Evolutionary conservation across 2,329 filamentous ascomycete species (phyloP).

Genomic region (Fusarium scirpi): DNA sequence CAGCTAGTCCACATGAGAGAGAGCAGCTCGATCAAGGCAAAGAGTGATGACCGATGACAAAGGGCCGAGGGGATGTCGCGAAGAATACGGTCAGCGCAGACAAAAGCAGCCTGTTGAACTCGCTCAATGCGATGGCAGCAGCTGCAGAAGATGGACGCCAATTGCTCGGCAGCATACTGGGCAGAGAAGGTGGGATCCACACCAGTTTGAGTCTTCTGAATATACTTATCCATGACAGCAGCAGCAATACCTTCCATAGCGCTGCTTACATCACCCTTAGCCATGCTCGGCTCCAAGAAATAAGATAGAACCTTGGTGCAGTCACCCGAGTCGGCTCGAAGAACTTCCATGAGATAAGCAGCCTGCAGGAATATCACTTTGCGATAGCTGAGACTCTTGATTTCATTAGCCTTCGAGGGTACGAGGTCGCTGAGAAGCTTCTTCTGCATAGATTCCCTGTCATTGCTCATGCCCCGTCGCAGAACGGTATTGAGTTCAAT

Average conservation of each 20-base stretch:
- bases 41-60: conserved; percentile 90
- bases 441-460: conserved; percentile 84
- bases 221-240: conserved; percentile 82
- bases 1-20: conserved; percentile 97
- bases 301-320: conserved; percentile 92
- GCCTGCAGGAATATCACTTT: conserved; percentile 94
- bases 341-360: conserved; percentile 86
- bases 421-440: conserved; percentile 79
- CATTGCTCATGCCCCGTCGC: conserved; percentile 83
- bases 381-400: conserved; percentile 85
- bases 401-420: conserved; percentile 80
- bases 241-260: conserved; percentile 73
- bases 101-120: conserved; percentile 87
- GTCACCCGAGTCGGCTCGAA: conserved; percentile 87
- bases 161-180: conserved; percentile 87
- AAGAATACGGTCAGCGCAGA: conserved; percentile 88
- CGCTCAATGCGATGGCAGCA: conserved; percentile 95
- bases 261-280: conserved; percentile 70
- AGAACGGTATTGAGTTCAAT: conserved; percentile 96
- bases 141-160: conserved; percentile 84
- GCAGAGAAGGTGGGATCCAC: conserved; percentile 85
- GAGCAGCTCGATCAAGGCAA: conserved; percentile 90
- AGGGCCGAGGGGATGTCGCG: conserved; percentile 86
- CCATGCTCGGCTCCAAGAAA: conserved; percentile 92
- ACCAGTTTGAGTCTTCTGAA: conserved; percentile 79